Conservation (phyloP, 2,329 filamentous ascomycete genomes). For the Aspergillus fumigatus region DNA sequence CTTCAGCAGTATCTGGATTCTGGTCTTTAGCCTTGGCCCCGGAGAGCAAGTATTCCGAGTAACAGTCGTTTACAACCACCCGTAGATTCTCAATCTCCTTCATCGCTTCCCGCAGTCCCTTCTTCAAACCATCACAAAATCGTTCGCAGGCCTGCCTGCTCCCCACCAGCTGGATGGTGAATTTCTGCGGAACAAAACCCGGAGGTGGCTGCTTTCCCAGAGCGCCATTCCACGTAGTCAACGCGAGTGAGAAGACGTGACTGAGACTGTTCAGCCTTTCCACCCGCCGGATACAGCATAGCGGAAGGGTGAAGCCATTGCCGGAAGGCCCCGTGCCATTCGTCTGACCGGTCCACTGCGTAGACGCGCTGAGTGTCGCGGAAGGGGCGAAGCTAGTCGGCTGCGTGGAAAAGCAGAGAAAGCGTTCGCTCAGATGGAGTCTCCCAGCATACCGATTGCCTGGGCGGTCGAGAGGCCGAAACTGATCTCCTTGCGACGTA, state of each 20-base stretch:
- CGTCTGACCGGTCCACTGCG: slow-evolving; percentile 85
- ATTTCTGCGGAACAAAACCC: slow-evolving; percentile 69
- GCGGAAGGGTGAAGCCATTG: slow-evolving; percentile 91
- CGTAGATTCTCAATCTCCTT: slow-evolving; percentile 83
- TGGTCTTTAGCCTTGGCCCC: slow-evolving; percentile 40
- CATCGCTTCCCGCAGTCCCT: slow-evolving; percentile 78
- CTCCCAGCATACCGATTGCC: slow-evolving; percentile 90
- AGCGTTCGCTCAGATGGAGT: slow-evolving; percentile 89
- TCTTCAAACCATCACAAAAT: slow-evolving; percentile 94
- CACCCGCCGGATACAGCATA: slow-evolving; percentile 86
- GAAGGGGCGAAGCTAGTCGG: slow-evolving; percentile 79
- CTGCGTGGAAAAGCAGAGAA: slow-evolving; percentile 94
- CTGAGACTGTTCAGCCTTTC: slow-evolving; percentile 90
- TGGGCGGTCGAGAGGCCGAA: slow-evolving; percentile 52
- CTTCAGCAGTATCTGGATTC: slow-evolving; percentile 48
- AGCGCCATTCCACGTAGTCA: slow-evolving; percentile 85
- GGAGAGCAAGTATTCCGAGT: slow-evolving; percentile 76
- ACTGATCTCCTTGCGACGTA: slow-evolving; percentile 57
- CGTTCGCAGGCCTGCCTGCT: slow-evolving; percentile 85
- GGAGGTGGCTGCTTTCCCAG: slow-evolving; percentile 55
- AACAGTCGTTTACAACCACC: slow-evolving; percentile 75
- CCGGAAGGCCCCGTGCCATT: slow-evolving; percentile 88
- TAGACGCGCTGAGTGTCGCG: slow-evolving; percentile 73
- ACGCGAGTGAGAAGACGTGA: slow-evolving; percentile 85
- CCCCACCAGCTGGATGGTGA: slow-evolving; percentile 86